Conservation (phyloP, 192 early-diverging fungal species). For the Linnemannia zychae region DNA sequence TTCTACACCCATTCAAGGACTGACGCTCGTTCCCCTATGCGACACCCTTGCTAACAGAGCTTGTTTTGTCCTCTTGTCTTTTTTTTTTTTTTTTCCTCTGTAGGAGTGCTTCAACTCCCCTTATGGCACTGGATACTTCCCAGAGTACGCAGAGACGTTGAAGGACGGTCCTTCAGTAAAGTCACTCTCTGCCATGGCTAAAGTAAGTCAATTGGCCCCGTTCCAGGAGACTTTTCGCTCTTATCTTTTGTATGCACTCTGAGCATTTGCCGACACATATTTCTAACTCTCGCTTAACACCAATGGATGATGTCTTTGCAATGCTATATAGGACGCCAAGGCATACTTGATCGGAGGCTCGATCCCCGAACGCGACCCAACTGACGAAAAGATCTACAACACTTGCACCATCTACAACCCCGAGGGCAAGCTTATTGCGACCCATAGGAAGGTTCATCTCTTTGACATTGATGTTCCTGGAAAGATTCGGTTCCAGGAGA, state of each 20-base stretch:
- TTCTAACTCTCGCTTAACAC: too few species aligned
- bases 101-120: constrained; percentile 99
- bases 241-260: neutral
- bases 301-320: too few species aligned
- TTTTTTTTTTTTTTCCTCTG: neutral
- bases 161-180: constrained; percentile 76
- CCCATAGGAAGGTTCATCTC: constrained; percentile 89
- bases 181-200: constrained; percentile 88
- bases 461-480: constrained; percentile 98
- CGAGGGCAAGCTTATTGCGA: constrained; percentile 69
- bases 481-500: constrained; percentile 92
- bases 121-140: constrained; percentile 94
- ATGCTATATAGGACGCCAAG: constrained; percentile 75
- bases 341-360: constrained; percentile 93
- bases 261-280: too few species aligned
- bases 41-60: neutral
- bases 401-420: constrained; percentile 87
- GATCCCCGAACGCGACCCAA: constrained; percentile 83
- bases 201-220: constrained; percentile 47
- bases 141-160: constrained; percentile 90
- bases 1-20: too few species aligned
- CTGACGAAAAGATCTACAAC: constrained; percentile 78
- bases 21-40: too few species aligned
- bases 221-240: neutral
- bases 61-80: too few species aligned